These are phyloP conservation scores for Lyophyllum semitale DNA, from an alignment of 768 basidiomycete species.

Conservation along the genomic window DNA sequence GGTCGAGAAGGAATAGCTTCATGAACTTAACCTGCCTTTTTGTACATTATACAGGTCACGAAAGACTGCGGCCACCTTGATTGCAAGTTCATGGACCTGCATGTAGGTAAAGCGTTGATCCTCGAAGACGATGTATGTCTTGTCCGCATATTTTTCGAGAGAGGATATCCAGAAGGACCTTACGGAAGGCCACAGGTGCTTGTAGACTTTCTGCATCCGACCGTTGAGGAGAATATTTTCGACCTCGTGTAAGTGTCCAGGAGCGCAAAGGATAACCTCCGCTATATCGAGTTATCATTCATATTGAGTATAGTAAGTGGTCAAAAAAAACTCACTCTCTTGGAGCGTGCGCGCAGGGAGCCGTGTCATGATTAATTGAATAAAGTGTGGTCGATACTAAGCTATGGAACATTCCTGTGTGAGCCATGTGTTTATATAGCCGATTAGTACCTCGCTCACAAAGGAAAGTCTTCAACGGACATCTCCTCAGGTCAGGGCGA, in stretches of 20 bases:
- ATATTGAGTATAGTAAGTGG: background rate
- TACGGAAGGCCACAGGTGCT: conserved; percentile 55
- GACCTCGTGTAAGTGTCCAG: conserved; percentile 49
- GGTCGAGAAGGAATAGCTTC: background rate
- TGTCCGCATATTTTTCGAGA: conserved; percentile 38
- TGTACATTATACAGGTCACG: conserved; percentile 44
- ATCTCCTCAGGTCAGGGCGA: conserved; percentile 33
- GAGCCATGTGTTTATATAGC: conserved; percentile 33
- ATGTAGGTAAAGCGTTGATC: conserved; percentile 47
- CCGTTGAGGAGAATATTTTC: conserved; percentile 51
- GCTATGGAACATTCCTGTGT: conserved; percentile 19
- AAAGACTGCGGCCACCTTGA: conserved; percentile 47
- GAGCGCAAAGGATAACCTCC: conserved; percentile 46
- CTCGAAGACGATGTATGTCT: conserved; percentile 62
- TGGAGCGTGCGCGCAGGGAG: conserved; percentile 37
- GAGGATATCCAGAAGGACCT: conserved; percentile 55
- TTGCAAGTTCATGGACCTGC: conserved; percentile 44
- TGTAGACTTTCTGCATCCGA: conserved; percentile 53
- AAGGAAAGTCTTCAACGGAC: conserved; percentile 35
- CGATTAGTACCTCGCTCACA: conserved; percentile 18
- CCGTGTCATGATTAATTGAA: conserved; percentile 30
- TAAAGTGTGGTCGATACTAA: too few relatives aligned
- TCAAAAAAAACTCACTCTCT: conserved; percentile 35
- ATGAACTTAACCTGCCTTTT: conserved; percentile 39
- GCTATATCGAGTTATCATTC: conserved; percentile 27